phyloP scores from a whole-genome alignment of 2,329 filamentous ascomycete species.

The Diaporthe vexans region DNA sequence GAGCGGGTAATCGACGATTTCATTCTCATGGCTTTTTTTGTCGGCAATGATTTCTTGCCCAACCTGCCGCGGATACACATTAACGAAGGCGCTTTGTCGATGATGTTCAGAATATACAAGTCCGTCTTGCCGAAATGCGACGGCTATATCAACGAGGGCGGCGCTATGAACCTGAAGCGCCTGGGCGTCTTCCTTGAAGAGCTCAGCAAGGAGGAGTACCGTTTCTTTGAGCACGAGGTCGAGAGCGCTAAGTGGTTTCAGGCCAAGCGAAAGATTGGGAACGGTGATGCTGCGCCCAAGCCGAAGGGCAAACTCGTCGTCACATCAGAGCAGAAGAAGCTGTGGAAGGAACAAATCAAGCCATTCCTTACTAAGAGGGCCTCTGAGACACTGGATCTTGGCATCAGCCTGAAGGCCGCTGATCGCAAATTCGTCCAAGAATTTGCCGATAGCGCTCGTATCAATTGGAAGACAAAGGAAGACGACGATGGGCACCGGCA shows the following conservation, averaged over 20 bases:
- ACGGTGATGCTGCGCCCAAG: conserved; percentile 71
- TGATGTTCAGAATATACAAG: conserved; percentile 99
- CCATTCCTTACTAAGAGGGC: conserved; percentile 82
- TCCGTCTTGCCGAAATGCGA: conserved; percentile 86
- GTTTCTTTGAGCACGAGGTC: conserved; percentile 93
- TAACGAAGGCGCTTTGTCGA: conserved; percentile 95
- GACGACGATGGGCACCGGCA: conserved; percentile 69
- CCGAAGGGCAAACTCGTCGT: conserved; percentile 77
- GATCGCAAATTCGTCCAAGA: conserved; percentile 96
- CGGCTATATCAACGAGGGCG: conserved; percentile 96
- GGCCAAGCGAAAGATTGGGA: conserved; percentile 82
- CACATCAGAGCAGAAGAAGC: conserved; percentile 82
- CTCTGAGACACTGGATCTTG: conserved; percentile 78
- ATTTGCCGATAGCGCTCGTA: conserved; percentile 74
- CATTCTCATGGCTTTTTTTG: conserved; percentile 99
- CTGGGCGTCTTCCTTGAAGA: conserved; percentile 84
- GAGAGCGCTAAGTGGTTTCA: conserved; percentile 93
- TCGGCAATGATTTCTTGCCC: conserved; percentile 98
- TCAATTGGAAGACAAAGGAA: conserved; percentile 70
- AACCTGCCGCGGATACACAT: conserved; percentile 97
- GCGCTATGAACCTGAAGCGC: conserved; percentile 88
- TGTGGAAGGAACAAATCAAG: conserved; percentile 86
- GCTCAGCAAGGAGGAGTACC: conserved; percentile 87
- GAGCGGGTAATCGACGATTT: conserved; percentile 99
- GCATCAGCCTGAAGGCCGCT: conserved; percentile 79